Percentiles rank a stretch among this genome's conserved stretches.
These are phyloP conservation scores for Ophiosphaerella herpotricha DNA, from an alignment of 2,329 filamentous ascomycete species.

Conservation along the genomic window DNA sequence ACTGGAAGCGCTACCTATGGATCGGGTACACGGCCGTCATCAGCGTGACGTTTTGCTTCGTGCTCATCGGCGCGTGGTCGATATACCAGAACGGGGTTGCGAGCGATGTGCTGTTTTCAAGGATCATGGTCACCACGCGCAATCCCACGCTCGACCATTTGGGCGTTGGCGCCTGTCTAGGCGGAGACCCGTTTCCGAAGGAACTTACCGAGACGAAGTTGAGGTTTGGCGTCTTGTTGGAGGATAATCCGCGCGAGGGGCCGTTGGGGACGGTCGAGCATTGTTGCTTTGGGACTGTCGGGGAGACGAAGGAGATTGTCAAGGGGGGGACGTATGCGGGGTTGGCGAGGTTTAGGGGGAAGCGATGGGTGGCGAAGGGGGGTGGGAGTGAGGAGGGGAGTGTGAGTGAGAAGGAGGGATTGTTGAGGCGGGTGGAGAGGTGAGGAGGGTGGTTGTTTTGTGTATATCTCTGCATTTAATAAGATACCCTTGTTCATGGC, in stretches of 20 bases:
- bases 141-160: conserved; percentile 46
- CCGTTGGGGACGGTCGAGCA: conserved; percentile 43
- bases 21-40: conserved; percentile 45
- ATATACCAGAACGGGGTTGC: conserved; percentile 44
- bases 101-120: conserved; percentile 42
- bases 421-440: background rate
- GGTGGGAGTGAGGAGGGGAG: background rate
- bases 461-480: too few species aligned
- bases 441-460: background rate
- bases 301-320: conserved; percentile 45
- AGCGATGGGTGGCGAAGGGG: background rate
- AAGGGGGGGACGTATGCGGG: conserved; percentile 46
- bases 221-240: conserved; percentile 46
- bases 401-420: conserved; percentile 3
- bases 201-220: conserved; percentile 45
- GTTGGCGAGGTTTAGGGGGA: conserved; percentile 26
- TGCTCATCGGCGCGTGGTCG: conserved; percentile 38
- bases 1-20: conserved; percentile 39
- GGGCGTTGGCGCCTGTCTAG: conserved; percentile 47
- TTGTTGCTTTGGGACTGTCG: conserved; percentile 45
- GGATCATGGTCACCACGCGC: conserved; percentile 45
- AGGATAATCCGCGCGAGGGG: conserved; percentile 41
- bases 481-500: too few species aligned
- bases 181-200: conserved; percentile 48
- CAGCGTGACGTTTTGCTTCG: conserved; percentile 30